Evolutionary conservation across 495 filamentous ascomycete genomes (phyloP), one percentile per base, ranked within the genome.

Genomic region (Halenospora varia): DNA sequence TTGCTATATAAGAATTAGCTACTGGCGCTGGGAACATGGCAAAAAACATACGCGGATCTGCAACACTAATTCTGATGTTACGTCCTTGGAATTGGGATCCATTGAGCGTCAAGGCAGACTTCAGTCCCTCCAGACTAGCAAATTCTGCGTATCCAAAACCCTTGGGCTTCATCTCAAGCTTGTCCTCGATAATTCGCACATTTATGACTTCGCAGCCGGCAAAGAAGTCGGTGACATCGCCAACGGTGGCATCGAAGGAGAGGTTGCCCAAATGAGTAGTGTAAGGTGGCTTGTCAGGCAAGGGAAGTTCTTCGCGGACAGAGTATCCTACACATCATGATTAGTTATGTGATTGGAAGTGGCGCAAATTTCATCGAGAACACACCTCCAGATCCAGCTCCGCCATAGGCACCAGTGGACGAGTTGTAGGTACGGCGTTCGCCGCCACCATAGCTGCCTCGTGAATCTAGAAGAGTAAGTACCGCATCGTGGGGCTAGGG

Each of bases 131-230:
- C 17, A 92, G 77, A 41, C 86, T 87, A 55, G 78, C 85, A 66
- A 97, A 98, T 67, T 97, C 95, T 49, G 95, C 92, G 73, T 98
- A 98, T 44, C 92, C 94, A 67, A 98, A 98, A 41, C 94, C 94
- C 79, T 98, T 98, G 47, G 94, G 94, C 65, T 88, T 88, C 61
- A 85, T 82, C 62, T 91, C 89, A 71, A 95, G 76, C 68, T 90
- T 93, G 72, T 98, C 94, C 73, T 96, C 92, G 58, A 97, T 94
- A 61, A 98, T 90, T 63, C 94, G 88, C 53, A 98, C 90, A 66
- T 84, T 97, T 15, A 86, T 87, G 62, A 95, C 84, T 53, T 88
- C 77, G 72, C 94, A 98, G 26, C 77, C 89, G 25, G 77, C 69
- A 69, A 98, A 96, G 64, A 97, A 94, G 6, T 89, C 88, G 58